phyloP scores from a whole-genome alignment of 495 filamentous ascomycete species.

The Lepraria neglecta region DNA sequence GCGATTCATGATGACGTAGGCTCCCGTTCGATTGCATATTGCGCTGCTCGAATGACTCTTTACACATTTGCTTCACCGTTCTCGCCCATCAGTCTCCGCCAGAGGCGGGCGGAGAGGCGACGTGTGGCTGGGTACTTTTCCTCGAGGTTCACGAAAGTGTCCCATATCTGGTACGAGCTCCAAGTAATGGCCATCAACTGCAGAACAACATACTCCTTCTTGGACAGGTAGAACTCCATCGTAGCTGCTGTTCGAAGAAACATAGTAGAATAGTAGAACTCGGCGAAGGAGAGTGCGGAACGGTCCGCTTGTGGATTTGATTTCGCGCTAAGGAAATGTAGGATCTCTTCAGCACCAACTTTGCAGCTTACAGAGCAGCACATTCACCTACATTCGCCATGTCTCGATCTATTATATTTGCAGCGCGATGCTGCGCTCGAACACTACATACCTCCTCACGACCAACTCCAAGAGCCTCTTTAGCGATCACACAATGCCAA shows the following conservation, averaged over 20 bases:
- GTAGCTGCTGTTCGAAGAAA: not conserved
- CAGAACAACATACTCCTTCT: constrained; percentile 18
- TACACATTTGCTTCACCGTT: constrained; percentile 5
- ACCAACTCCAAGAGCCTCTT: constrained; percentile 12
- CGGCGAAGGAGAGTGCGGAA: not conserved
- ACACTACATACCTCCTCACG: constrained; percentile 11
- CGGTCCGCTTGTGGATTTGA: not conserved
- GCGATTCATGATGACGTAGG: not conserved
- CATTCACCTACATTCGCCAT: constrained; percentile 4
- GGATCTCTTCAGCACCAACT: not conserved
- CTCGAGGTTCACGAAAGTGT: not conserved
- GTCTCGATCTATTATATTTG: constrained; percentile 17
- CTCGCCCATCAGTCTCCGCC: not conserved
- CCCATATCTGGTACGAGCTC: constrained; percentile 14
- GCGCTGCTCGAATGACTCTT: not conserved
- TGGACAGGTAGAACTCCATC: constrained; percentile 19
- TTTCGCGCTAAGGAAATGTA: constrained; percentile 11
- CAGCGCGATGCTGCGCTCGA: constrained; percentile 22
- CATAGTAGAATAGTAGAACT: not conserved
- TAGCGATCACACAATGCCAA: constrained; percentile 18
- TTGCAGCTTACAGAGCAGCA: not conserved
- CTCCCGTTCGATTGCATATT: not conserved
- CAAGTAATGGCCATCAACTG: constrained; percentile 10
- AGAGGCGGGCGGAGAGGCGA: not conserved
- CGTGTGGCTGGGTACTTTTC: constrained; percentile 2